Conservation (phyloP, 306 rosid species). For the Malus asiatica region DNA sequence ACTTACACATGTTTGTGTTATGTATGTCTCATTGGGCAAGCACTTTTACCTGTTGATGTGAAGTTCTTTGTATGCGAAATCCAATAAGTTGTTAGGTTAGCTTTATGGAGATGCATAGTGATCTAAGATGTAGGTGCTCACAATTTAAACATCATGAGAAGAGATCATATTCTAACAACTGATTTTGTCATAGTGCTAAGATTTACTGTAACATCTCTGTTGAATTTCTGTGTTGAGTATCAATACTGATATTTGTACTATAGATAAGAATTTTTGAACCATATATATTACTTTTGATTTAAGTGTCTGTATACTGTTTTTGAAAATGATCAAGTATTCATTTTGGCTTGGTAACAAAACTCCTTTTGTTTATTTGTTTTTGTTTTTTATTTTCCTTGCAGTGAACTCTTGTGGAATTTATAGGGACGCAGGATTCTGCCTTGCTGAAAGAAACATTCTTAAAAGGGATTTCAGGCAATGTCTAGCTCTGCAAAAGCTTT, state of each 20-base stretch:
- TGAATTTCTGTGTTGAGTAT: neutral
- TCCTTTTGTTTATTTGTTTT: neutral
- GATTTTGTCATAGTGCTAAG: neutral
- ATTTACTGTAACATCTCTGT: neutral
- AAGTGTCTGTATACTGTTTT: neutral
- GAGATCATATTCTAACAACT: neutral
- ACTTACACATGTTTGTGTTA: neutral
- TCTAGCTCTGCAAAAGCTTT: constrained; percentile 74
- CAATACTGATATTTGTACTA: neutral
- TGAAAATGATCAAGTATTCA: neutral
- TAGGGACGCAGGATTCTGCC: constrained; percentile 17
- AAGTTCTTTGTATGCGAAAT: neutral
- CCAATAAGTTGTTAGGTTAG: neutral
- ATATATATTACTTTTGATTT: neutral
- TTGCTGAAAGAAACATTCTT: constrained; percentile 24
- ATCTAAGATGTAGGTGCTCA: neutral
- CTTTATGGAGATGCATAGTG: neutral
- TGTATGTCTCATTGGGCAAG: neutral
- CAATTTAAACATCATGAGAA: neutral
- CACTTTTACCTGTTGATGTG: neutral
- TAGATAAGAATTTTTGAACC: neutral
- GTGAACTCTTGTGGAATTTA: constrained; percentile 30
- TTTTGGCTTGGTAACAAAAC: constrained; percentile 4
- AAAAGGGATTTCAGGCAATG: constrained; percentile 53
- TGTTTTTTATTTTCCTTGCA: constrained; percentile 15